phyloP scores from a whole-genome alignment of 768 basidiomycete species.

The Pilatotrama ljubarskyi region DNA sequence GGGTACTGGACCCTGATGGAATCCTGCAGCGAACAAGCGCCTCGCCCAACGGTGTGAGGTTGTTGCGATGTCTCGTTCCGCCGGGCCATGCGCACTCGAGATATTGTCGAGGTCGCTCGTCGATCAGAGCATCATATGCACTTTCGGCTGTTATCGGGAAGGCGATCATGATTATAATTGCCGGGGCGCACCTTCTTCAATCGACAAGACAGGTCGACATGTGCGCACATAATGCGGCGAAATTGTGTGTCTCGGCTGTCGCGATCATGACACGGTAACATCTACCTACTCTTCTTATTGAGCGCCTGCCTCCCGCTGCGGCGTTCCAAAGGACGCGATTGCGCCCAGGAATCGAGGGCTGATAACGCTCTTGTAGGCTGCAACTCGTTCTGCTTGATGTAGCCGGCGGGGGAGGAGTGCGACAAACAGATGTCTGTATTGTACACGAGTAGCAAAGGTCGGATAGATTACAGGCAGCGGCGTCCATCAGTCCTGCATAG shows the following conservation, averaged over 20 bases:
- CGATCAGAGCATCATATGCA: constrained; percentile 6
- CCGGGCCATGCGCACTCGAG: neutral
- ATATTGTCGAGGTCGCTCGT: neutral
- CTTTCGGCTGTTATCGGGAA: constrained; percentile 1
- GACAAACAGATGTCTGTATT: neutral
- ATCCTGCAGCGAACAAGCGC: neutral
- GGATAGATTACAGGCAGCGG: constrained; percentile 2
- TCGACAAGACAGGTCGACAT: neutral
- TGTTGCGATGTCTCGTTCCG: neutral
- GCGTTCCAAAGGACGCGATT: too few species aligned
- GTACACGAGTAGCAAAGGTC: constrained; percentile 8
- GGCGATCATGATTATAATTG: constrained; percentile 1
- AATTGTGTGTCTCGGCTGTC: too few species aligned
- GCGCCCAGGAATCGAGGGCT: neutral
- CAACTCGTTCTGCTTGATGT: constrained; percentile 4
- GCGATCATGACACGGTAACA: too few species aligned
- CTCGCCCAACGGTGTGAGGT: neutral
- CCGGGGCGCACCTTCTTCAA: constrained; percentile 1
- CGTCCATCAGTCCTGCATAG: constrained; percentile 13
- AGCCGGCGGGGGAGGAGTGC: neutral
- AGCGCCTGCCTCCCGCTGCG: neutral
- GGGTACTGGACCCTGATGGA: neutral
- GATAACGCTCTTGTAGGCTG: neutral
- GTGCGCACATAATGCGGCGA: neutral
- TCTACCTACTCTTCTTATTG: neutral